Base-by-base conservation (phyloP, 768 basidiomycete genomes). In the Cystofilobasidium ferigula region DNA sequence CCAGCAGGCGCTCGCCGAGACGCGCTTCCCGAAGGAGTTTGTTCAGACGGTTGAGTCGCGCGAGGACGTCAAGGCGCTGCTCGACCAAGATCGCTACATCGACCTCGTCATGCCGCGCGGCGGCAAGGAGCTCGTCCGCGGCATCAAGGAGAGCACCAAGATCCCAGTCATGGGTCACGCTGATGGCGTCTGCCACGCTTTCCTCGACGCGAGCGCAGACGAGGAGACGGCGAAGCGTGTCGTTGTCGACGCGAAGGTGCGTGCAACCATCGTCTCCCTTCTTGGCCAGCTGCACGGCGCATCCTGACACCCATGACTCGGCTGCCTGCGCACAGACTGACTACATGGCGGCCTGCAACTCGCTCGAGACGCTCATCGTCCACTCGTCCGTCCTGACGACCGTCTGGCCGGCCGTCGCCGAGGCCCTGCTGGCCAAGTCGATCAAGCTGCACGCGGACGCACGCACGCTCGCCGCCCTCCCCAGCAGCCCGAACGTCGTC, bases 161-260 rank as follows among this genome's bases (percentile, higher is more conserved):
- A 98, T 99, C 68, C 87, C 95, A 2, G 95, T 99, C 51, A 97
- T 99, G 92, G 95, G 95, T 1, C 95, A 99, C 73, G 93, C 95
- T 9, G 95, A 99, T 76, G 95, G 95, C 1, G 78, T 98, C 12
- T 99, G 95, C 75, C 83, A 85, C 24, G 84, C 95, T 7, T 98
- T 86, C 75, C 77, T 99, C 7, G 94, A 99, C 75, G 85, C 87
- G 71, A 79, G 81, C 34, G 93, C 93, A 0, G 83, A 87, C 70
- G 71, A 78, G 43, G 82, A 84, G 64, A 98, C 92, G 75, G 90
- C 93, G 0, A 78, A 86, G 45, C 81, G 90, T 26, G 80, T 99
- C 8, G 84, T 85, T 0, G 78, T 94, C 4, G 95, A 99, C 74
- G 86, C 91, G 32, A 99, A 99, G 82, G 94, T 92, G 70, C 36